Base-by-base conservation (phyloP, 2,329 filamentous ascomycete genomes). In the Alternaria burnsii region DNA sequence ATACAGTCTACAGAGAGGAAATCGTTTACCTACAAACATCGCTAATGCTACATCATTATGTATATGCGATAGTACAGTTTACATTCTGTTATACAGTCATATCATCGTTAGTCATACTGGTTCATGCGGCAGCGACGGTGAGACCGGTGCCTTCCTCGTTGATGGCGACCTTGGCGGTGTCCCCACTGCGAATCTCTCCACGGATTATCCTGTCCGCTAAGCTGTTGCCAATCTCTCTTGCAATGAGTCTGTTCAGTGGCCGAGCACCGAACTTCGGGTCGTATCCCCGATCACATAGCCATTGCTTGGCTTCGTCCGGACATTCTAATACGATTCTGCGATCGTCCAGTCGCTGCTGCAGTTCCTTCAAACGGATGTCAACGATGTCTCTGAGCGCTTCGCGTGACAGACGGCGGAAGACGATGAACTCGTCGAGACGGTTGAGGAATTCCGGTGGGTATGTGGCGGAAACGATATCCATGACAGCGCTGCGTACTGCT, bases 361-460 rank as follows among this genome's bases (percentile, higher is more conserved):
- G 84, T 80, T 98, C 95, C 62, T 85, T 87, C 48, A 98, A 84
- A 32, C 95, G 88, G 65, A 98, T 97, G 73, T 98, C 93, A 50
- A 97, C 93, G 66, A 98, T 98, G 73, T 97, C 94, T 30, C 93
- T 86, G 58, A 98, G 85, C 16, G 94, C 94, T 18, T 85, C 83
- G 30, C 85, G 86, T 1, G 92, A 92, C 2, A 98, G 86, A 9
- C 94, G 88, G 80, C 94, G 94, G 85, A 98, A 98, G 74, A 98
- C 83, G 77, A 98, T 97, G 82, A 98, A 97, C 62, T 96, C 94
- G 79, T 98, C 94, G 64, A 98, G 93, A 20, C 95, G 88, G 81
- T 99, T 98, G 66, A 98, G 86, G 84, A 98, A 99, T 77, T 98
- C 95, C 3, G 95, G 95, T 5, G 94, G 89, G 76, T 97, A 90